A percentile compares a stretch with the other conserved stretches of the same genome.
phyloP scores from a whole-genome alignment of 441 rosid species.

The Erysimum cheiri region DNA sequence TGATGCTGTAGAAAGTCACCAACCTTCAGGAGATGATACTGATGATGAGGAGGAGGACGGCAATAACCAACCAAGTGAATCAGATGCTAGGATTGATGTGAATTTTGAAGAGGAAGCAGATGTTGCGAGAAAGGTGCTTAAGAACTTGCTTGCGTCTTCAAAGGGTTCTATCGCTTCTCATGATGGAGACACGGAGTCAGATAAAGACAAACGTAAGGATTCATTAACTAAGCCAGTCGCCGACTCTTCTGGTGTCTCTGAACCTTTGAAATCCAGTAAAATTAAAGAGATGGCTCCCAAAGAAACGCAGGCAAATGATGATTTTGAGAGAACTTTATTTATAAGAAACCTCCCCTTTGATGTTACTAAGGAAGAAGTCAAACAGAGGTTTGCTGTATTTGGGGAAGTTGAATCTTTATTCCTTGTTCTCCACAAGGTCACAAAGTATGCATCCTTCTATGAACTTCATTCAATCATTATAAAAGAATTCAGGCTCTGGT shows the following conservation, averaged over 20 bases:
- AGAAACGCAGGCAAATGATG: slow-evolving; percentile 57
- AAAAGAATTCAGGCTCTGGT: neutral
- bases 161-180: slow-evolving; percentile 50
- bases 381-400: slow-evolving; percentile 71
- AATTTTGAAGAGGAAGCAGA: slow-evolving; percentile 82
- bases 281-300: slow-evolving; percentile 45
- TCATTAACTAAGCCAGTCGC: slow-evolving; percentile 41
- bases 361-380: slow-evolving; percentile 70
- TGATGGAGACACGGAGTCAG: slow-evolving; percentile 49
- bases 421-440: slow-evolving; percentile 86
- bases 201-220: slow-evolving; percentile 42
- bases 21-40: slow-evolving; percentile 36
- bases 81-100: slow-evolving; percentile 42
- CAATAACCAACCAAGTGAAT: slow-evolving; percentile 43
- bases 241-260: slow-evolving; percentile 46
- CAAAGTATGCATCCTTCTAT: slow-evolving; percentile 63
- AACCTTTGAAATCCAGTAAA: slow-evolving; percentile 51
- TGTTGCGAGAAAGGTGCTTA: slow-evolving; percentile 74
- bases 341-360: slow-evolving; percentile 89
- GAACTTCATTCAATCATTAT: slow-evolving; percentile 14
- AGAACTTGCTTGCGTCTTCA: slow-evolving; percentile 62
- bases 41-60: slow-evolving; percentile 41
- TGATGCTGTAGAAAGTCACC: slow-evolving; percentile 41
- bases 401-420: slow-evolving; percentile 77
- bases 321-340: slow-evolving; percentile 75